Evolutionary conservation across 495 filamentous ascomycete species (phyloP), one percentile per base, ranked within the genome.

Genomic region (Lophium mytilinum): DNA sequence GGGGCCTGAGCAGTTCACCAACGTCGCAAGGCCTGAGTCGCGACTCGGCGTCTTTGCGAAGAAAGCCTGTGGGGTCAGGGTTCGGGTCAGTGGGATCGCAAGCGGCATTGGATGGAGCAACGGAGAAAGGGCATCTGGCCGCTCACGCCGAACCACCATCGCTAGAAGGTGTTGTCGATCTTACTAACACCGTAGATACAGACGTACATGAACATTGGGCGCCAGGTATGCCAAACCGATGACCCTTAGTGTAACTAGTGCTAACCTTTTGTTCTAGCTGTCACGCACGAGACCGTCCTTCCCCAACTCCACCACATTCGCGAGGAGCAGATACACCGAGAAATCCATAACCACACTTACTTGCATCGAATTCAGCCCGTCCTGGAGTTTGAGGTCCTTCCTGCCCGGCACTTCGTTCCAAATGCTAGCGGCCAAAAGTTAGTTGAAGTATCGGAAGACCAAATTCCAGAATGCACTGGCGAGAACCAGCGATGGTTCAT

Each of bases 261-360:
- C 24, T 30, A 6, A 30, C 24, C 2, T 6, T 30, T 30, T 30
- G 2, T 30, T 30, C 24, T 37, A 81, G 80, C 78, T 55, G 75
- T 83, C 15, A 74, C 69, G 9, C 80, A 83, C 39, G 79, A 84
- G 62, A 71, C 67, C 1, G 66, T 84, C 47, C 69, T 68, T 17
- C 70, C 69, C 8, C 59, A 71, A 0, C 60, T 69, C 3, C 79
- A 78, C 62, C 68, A 81, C 37, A 68, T 81, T 40, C 60, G 67
- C 12, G 62, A 81, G 63, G 76, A 83, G 60, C 49, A 58, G 8
- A 78, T 82, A 33, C 15, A 55, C 52, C 15, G 46, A 55, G 52
- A 55, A 55, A 33, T 24, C 30, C 37, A 45, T 37, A 36, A 55
- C 40, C 37, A 55, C 52, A 10, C 21, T 12, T 39, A n/a, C 37